Conservation (phyloP, 306 rosid species). For the Urtica urens region DNA sequence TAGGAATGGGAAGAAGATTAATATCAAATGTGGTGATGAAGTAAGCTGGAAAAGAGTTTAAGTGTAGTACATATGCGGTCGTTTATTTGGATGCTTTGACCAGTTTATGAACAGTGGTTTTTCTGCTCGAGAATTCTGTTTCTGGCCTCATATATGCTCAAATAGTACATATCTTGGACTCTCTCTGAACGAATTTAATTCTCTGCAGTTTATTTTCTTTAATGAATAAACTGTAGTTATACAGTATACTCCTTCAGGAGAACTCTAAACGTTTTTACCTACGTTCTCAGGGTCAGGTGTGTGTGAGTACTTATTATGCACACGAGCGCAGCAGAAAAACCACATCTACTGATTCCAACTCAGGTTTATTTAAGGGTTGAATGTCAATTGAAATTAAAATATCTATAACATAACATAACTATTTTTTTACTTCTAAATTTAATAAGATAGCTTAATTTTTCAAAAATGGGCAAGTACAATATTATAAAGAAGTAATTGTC, state of each 20-base stretch:
- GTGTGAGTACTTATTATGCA: too few relatives aligned
- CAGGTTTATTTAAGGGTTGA: too few relatives aligned
- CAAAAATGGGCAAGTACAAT: too few relatives aligned
- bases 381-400: not conserved
- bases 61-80: not conserved
- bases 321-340: too few relatives aligned
- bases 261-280: not conserved
- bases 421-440: not conserved
- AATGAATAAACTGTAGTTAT: not conserved
- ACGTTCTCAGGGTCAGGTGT: not conserved
- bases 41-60: not conserved
- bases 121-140: not conserved
- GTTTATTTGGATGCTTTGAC: constrained; percentile 1
- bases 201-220: constrained; percentile 1
- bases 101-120: not conserved
- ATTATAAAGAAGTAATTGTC: too few relatives aligned
- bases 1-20: not conserved
- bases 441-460: too few relatives aligned
- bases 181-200: not conserved
- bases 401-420: not conserved
- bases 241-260: not conserved
- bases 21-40: not conserved
- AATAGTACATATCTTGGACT: not conserved
- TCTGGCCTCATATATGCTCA: not conserved
- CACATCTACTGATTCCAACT: too few relatives aligned